A percentile compares a stretch with the other conserved stretches of the same genome.
These are phyloP conservation scores for Protomyces inouyei DNA, from an alignment of 1,139 yeast species.

Conservation along the genomic window DNA sequence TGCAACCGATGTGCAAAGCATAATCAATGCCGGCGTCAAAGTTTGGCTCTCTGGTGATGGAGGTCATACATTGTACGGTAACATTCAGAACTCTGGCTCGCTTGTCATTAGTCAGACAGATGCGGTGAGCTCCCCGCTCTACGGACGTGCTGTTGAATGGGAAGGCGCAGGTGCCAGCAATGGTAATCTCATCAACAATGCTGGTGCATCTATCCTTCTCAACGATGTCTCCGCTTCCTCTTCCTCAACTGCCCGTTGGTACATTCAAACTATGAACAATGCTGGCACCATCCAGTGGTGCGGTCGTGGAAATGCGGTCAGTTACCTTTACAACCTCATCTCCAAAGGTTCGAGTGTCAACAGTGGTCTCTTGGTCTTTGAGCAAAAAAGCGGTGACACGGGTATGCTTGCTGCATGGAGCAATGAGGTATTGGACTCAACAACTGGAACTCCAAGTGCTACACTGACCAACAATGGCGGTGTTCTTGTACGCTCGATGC, in stretches of 20 bases:
- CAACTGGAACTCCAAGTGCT: no score
- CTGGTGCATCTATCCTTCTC: background rate
- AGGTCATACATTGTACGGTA: no score
- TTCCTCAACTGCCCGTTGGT: background rate
- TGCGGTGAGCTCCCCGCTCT: no score
- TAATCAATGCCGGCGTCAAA: no score
- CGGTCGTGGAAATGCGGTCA: slow-evolving; percentile 5
- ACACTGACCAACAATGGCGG: slow-evolving; percentile 11
- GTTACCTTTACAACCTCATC: background rate
- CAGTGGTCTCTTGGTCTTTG: background rate
- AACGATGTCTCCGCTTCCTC: background rate
- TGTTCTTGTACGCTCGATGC: background rate
- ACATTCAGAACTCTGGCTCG: no score
- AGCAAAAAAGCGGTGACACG: background rate
- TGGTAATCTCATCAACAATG: no score
- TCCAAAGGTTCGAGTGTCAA: background rate
- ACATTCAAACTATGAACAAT: slow-evolving; percentile 1
- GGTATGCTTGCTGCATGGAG: no score
- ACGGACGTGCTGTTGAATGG: no score
- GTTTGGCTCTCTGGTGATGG: no score
- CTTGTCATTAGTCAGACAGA: no score
- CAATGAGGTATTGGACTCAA: background rate
- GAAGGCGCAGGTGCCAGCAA: no score
- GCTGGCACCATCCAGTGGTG: slow-evolving; percentile 16
- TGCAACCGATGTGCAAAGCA: no score